A percentile compares a stretch with the other conserved stretches of the same genome.
Conservation (phyloP, 768 basidiomycete genomes). For the Rhizopogon vinicolor region DNA sequence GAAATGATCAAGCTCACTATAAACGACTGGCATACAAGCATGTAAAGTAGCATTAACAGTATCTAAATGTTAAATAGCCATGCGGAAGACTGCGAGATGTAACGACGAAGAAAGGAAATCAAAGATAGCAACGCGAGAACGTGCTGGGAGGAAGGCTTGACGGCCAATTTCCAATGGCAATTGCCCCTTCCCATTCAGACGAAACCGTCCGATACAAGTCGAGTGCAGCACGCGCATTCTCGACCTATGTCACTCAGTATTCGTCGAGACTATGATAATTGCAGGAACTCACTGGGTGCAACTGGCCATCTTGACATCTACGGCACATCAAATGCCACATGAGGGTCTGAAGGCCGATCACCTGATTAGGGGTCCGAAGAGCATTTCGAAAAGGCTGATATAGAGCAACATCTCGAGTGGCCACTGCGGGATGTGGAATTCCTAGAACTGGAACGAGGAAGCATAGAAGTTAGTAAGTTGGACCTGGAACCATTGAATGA, state of each 20-base stretch:
- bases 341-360: slow-evolving; percentile 72
- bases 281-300: slow-evolving; percentile 58
- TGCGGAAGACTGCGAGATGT: neutral
- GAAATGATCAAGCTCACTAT: neutral
- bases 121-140: slow-evolving; percentile 77
- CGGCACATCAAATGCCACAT: slow-evolving; percentile 81
- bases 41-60: slow-evolving; percentile 1
- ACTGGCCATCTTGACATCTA: slow-evolving; percentile 66
- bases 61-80: neutral
- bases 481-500: neutral
- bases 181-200: slow-evolving; percentile 60
- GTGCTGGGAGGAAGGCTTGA: slow-evolving; percentile 70
- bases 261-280: slow-evolving; percentile 5
- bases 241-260: slow-evolving; percentile 43
- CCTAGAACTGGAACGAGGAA: slow-evolving; percentile 54
- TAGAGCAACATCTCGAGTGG: slow-evolving; percentile 76
- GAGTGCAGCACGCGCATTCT: slow-evolving; percentile 64
- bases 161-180: slow-evolving; percentile 66
- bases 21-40: neutral
- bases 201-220: slow-evolving; percentile 54
- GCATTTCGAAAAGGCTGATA: slow-evolving; percentile 78
- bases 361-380: slow-evolving; percentile 58
- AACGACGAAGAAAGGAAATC: slow-evolving; percentile 4
- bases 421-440: slow-evolving; percentile 72
- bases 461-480: slow-evolving; percentile 11